These are phyloP conservation scores for Maudiozyma bulderi DNA, from an alignment of 805 yeast species.

Conservation along the genomic window DNA sequence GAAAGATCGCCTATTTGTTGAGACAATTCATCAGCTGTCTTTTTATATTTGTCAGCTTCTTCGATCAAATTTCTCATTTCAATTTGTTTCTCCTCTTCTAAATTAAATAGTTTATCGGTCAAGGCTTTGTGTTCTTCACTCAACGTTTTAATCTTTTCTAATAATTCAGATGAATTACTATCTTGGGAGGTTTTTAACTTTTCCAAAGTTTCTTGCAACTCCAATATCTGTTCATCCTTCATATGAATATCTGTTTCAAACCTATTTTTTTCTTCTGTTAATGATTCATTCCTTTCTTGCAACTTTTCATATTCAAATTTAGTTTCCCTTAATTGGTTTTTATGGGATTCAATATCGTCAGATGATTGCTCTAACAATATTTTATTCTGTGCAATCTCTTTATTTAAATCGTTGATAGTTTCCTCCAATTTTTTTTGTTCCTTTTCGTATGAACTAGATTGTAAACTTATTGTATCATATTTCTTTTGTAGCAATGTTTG, in stretches of 20 bases:
- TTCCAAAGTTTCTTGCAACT: constrained; percentile 2
- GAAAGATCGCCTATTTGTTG: neutral
- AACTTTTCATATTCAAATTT: neutral
- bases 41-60: neutral
- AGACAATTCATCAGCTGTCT: neutral
- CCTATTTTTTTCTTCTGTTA: no score
- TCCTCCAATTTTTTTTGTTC: neutral
- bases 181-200: constrained; percentile 2
- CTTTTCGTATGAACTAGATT: constrained; percentile 7
- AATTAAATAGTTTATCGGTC: constrained; percentile 1
- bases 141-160: constrained; percentile 5
- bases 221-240: constrained; percentile 3
- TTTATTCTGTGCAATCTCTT: neutral
- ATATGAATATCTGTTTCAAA: neutral
- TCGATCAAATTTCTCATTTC: constrained; percentile 1
- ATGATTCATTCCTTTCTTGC: neutral
- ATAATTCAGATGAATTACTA: constrained; percentile 2
- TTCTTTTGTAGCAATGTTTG: constrained; percentile 21
- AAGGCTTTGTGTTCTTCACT: constrained; percentile 7
- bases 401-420: neutral
- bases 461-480: constrained; percentile 14
- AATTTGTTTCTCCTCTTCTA: constrained; percentile 1
- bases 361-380: neutral
- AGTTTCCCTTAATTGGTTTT: no score
- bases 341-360: no score